Conservation (phyloP, 768 basidiomycete genomes). For the Russula earlei region DNA sequence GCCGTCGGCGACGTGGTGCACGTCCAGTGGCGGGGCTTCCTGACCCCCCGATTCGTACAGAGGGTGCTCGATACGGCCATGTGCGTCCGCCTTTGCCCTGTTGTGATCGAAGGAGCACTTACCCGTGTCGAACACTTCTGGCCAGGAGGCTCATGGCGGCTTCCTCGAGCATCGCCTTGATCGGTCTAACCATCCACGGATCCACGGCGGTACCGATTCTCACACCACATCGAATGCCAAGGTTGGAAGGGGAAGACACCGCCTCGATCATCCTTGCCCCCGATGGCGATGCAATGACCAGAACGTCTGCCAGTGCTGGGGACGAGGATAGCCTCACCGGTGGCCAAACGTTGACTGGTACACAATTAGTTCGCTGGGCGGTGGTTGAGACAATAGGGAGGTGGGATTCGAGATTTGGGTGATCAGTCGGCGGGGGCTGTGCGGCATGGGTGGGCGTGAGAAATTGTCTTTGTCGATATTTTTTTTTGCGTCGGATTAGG, state of each 20-base stretch:
- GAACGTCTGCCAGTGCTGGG: not conserved
- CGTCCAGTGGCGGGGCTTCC: conserved; percentile 52
- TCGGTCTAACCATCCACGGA: conserved; percentile 37
- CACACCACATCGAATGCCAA: conserved; percentile 34
- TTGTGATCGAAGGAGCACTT: not conserved
- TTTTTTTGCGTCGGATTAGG: not conserved
- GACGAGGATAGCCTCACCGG: not conserved
- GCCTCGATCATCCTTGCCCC: conserved; percentile 30
- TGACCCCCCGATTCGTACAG: conserved; percentile 45
- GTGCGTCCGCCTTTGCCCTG: conserved; percentile 27
- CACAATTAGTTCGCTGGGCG: conserved; percentile 29
- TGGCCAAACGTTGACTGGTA: not conserved
- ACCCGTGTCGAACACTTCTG: not conserved
- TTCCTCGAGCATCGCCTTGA: conserved; percentile 26
- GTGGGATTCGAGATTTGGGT: conserved; percentile 37
- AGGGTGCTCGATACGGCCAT: conserved; percentile 36
- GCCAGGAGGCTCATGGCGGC: not conserved
- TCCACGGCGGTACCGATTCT: conserved; percentile 39
- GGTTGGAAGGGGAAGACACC: conserved; percentile 45
- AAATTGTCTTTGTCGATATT: not conserved
- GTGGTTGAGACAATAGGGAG: conserved; percentile 36
- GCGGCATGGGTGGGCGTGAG: not conserved
- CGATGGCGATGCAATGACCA: not conserved
- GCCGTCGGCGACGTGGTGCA: conserved; percentile 40
- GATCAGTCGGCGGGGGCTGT: too few relatives aligned